phyloP scores from a whole-genome alignment of 768 basidiomycete species.

The Mycena chlorophos region DNA sequence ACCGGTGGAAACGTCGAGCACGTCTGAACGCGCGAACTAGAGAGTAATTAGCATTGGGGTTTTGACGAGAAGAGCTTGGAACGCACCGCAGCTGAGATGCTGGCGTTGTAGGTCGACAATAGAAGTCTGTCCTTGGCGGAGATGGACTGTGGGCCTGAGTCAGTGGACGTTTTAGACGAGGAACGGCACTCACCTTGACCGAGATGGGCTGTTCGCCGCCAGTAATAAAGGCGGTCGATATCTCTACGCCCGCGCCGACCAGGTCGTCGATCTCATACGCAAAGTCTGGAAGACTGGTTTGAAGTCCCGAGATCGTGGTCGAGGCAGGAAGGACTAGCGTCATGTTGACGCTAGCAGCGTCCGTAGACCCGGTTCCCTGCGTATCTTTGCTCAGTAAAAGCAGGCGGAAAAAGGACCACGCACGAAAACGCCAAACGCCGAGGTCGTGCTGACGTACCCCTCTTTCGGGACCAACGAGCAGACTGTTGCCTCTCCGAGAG shows the following conservation, averaged over 20 bases:
- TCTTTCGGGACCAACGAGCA: background rate
- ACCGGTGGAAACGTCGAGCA: background rate
- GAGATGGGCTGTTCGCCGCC: background rate
- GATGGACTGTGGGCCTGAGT: background rate
- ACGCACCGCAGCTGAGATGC: background rate
- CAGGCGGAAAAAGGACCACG: background rate
- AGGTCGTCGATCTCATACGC: conserved; percentile 1
- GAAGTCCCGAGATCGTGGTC: background rate
- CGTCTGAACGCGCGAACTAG: background rate
- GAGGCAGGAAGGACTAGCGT: background rate
- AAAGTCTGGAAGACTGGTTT: background rate
- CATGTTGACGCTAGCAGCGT: background rate
- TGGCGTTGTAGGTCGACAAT: background rate
- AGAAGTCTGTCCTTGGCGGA: background rate
- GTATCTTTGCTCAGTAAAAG: background rate
- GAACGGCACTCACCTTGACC: background rate
- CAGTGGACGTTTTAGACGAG: background rate
- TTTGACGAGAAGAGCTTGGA: background rate
- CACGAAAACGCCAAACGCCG: conserved; percentile 2
- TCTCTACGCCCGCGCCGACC: background rate
- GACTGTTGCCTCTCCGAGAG: background rate
- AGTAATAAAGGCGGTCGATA: background rate
- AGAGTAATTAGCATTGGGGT: background rate
- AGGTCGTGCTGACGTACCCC: background rate
- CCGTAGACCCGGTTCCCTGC: background rate